Conservation (phyloP, 192 early-diverging fungal genomes). For the Funneliformis mosseae region DNA sequence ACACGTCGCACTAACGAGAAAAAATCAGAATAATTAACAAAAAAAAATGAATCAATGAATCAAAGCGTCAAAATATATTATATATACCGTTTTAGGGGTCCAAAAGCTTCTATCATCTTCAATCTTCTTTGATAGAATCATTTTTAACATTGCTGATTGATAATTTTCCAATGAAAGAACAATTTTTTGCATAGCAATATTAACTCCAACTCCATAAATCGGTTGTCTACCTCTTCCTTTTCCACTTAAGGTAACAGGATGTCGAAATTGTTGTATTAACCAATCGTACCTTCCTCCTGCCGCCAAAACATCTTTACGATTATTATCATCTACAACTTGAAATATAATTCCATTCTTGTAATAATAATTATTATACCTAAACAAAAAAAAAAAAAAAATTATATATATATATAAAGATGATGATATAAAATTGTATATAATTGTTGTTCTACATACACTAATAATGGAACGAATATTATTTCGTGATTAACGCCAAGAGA, state of each 20-base stretch:
- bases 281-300: constrained; percentile 59
- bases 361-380: constrained; percentile 56
- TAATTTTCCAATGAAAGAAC: constrained; percentile 65
- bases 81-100: constrained; percentile 46
- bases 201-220: constrained; percentile 73
- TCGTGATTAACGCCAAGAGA: constrained; percentile 53
- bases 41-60: neutral
- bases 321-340: constrained; percentile 53
- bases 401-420: neutral
- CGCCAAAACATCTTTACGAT: constrained; percentile 57
- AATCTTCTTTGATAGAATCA: constrained; percentile 40
- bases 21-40: neutral
- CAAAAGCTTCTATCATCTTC: constrained; percentile 50
- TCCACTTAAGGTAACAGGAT: constrained; percentile 37
- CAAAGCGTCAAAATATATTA: neutral
- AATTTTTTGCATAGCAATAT: constrained; percentile 77
- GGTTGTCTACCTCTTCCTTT: constrained; percentile 40
- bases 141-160: constrained; percentile 49
- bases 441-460: constrained; percentile 46
- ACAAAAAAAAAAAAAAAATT: neutral
- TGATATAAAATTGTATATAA: neutral
- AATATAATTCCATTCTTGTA: constrained; percentile 63
- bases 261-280: constrained; percentile 55
- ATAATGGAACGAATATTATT: constrained; percentile 52
- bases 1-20: constrained; percentile 62